phyloP scores from a whole-genome alignment of 2,329 filamentous ascomycete genomes.

The Saccharata proteae region DNA sequence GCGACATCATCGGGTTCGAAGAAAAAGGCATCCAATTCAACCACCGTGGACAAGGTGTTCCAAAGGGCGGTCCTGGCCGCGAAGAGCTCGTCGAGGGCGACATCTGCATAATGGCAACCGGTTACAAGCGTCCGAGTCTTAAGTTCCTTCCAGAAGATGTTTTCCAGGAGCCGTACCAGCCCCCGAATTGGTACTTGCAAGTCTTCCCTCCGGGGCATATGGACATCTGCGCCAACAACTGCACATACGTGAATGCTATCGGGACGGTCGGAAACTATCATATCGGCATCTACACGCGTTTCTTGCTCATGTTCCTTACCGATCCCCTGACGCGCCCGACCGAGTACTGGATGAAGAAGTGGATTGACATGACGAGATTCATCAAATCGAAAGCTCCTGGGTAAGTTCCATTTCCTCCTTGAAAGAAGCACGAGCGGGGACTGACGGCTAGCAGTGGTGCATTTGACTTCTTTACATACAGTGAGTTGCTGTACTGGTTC shows the following conservation, averaged over 20 bases:
- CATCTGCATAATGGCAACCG: constrained; percentile 72
- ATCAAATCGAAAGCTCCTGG: constrained; percentile 56
- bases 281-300: constrained; percentile 78
- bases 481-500: constrained; percentile 79
- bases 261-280: constrained; percentile 79
- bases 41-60: constrained; percentile 57
- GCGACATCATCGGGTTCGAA: constrained; percentile 60
- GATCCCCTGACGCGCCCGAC: constrained; percentile 65
- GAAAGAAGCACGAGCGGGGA: background rate
- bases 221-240: constrained; percentile 68
- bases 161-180: constrained; percentile 60
- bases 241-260: constrained; percentile 70
- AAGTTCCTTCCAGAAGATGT: constrained; percentile 61
- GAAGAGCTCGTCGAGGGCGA: constrained; percentile 58
- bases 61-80: constrained; percentile 60
- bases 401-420: constrained; percentile 1
- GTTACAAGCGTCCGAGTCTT: constrained; percentile 62
- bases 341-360: constrained; percentile 65
- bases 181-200: constrained; percentile 82
- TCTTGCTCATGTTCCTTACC: constrained; percentile 74
- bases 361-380: constrained; percentile 72
- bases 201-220: constrained; percentile 67
- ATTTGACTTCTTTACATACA: constrained; percentile 84
- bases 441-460: constrained; percentile 42
- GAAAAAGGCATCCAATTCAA: constrained; percentile 59